phyloP scores from a whole-genome alignment of 2,329 filamentous ascomycete genomes.

The Trichoderma brevicompactum region DNA sequence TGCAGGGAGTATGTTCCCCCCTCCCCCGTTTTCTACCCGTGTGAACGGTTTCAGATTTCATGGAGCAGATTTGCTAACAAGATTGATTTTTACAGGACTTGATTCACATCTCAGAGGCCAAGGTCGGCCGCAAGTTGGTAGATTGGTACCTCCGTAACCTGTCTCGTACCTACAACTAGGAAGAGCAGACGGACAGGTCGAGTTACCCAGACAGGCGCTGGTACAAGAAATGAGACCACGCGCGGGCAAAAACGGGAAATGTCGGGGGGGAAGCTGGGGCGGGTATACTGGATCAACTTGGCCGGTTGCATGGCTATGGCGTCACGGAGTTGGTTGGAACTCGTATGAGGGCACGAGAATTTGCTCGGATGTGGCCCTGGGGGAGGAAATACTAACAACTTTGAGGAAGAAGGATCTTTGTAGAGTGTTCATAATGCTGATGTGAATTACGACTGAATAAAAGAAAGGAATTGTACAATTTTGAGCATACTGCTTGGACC shows the following conservation, averaged over 20 bases:
- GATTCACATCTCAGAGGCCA: conserved; percentile 98
- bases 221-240: conserved; percentile 12
- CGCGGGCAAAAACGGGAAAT: conserved; percentile 29
- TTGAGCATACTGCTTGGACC: background rate
- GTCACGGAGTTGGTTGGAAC: conserved; percentile 48
- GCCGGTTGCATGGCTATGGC: conserved; percentile 48
- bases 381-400: conserved; percentile 16
- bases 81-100: conserved; percentile 65
- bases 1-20: conserved; percentile 76
- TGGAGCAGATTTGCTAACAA: conserved; percentile 38
- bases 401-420: conserved; percentile 25
- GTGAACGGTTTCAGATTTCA: background rate
- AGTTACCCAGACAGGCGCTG: conserved; percentile 31
- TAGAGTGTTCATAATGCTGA: conserved; percentile 28
- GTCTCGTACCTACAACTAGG: conserved; percentile 80
- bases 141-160: conserved; percentile 99
- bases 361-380: conserved; percentile 26
- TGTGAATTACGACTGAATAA: conserved; percentile 27
- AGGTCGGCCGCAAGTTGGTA: conserved; percentile 94
- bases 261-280: conserved; percentile 33
- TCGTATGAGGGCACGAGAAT: conserved; percentile 28
- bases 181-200: conserved; percentile 34
- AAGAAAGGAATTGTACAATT: conserved; percentile 10
- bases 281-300: conserved; percentile 40
- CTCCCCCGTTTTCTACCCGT: background rate